Evolutionary conservation across 345 rosid genomes (phyloP), one percentile per base, ranked within the genome.

Genomic region (Melaleuca quinquenervia): DNA sequence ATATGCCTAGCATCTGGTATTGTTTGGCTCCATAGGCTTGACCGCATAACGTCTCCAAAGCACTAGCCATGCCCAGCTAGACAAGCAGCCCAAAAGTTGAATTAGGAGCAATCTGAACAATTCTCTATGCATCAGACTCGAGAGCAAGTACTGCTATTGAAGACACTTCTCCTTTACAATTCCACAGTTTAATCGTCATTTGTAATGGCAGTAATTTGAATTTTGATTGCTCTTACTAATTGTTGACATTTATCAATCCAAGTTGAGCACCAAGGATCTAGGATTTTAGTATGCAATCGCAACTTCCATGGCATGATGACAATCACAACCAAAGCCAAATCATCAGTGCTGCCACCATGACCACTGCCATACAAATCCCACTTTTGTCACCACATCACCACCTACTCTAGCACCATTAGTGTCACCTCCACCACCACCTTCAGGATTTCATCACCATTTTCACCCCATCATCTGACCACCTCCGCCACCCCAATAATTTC

Each of bases 1-100:
- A 92, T 36, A 92, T 86, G 84, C 93, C 94, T 70, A 92, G 52
- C 92, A 89, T 89, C 55, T 86, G 90, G 88, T 91, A 86, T 55
- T 85, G 88, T 82, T 88, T 88, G 10, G 94, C 94, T 64, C 95
- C 96, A 75, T 87, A 92, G 45, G 96, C 92, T 88, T 92, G 94
- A 26, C 96, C 94, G 53, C 96, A 90, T 20, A 92, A 50, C 1
- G 93, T 93, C 87, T 92, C 95, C 70, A 91, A 82, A 26, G 94
- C 95, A 84, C 94, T 91, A 8, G 93, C 94, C 94, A 94, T 91
- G 45, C 96, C 96, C 64, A 91, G 84, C 93, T 91, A 55, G n/a
- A 58, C 82, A 53, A 85, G 55, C 45, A 85, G 11, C 80, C 76
- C 80, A 70, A 20, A 70, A 70, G 26, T 70, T 70, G 26, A 70